Evolutionary conservation across 768 basidiomycete species (phyloP).

Genomic region (Leccinum pellstonianum): DNA sequence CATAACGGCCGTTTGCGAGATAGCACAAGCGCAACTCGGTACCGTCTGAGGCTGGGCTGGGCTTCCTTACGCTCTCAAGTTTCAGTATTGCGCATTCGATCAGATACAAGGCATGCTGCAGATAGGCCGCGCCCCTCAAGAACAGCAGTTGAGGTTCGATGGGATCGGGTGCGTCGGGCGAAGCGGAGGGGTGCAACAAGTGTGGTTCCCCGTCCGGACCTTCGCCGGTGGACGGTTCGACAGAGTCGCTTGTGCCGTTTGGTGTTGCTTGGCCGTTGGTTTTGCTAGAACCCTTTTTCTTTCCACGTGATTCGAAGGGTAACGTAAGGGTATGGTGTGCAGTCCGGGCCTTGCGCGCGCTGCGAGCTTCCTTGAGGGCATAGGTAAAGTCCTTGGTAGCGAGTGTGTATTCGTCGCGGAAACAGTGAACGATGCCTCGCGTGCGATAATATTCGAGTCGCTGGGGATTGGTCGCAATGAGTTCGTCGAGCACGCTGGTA

Average conservation of each 20-base stretch:
- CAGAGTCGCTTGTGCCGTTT: conserved; percentile 56
- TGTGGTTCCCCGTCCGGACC: conserved; percentile 49
- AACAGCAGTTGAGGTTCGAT: conserved; percentile 85
- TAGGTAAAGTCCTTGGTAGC: conserved; percentile 81
- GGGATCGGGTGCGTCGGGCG: conserved; percentile 80
- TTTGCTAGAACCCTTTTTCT: conserved; percentile 47
- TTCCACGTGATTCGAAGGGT: conserved; percentile 38
- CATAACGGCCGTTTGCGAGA: conserved; percentile 71
- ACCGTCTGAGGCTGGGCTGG: conserved; percentile 53
- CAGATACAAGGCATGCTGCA: conserved; percentile 73
- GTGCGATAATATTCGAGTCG: conserved; percentile 84
- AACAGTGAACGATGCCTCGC: conserved; percentile 87
- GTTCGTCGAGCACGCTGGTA: conserved; percentile 73
- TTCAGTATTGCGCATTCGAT: conserved; percentile 72
- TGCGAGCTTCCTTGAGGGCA: conserved; percentile 75
- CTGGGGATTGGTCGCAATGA: conserved; percentile 72
- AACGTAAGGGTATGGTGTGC: conserved; percentile 48
- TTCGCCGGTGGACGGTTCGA: conserved; percentile 43
- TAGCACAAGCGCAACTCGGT: conserved; percentile 76
- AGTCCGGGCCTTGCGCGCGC: conserved; percentile 61
- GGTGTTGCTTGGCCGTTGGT: conserved; percentile 67
- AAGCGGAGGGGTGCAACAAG: conserved; percentile 67
- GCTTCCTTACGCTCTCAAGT: conserved; percentile 67
- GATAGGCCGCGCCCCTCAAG: conserved; percentile 77
- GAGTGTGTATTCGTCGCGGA: conserved; percentile 75